Conservation (phyloP, 352 stramenopile genomes). For the Blastocystis sp. region DNA sequence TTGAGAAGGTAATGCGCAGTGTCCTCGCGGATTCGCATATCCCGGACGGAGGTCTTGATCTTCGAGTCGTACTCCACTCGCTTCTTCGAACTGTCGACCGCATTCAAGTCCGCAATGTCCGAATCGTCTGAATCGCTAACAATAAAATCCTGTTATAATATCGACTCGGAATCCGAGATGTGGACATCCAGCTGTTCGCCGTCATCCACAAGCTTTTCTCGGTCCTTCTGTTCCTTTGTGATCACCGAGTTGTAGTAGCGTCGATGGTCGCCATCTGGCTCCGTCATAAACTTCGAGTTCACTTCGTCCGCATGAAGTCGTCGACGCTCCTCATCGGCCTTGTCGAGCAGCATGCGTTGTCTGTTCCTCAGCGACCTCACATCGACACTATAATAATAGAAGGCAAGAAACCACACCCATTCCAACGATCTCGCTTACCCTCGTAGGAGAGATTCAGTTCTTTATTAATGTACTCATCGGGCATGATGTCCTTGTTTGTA, state of each 20-base stretch:
- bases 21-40: conserved; percentile 93
- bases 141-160: conserved; percentile 67
- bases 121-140: conserved; percentile 76
- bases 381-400: not conserved
- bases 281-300: conserved; percentile 31
- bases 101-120: conserved; percentile 76
- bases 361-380: not conserved
- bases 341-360: conserved; percentile 3
- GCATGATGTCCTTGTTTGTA: conserved; percentile 77
- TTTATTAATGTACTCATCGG: conserved; percentile 77
- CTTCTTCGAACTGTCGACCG: conserved; percentile 47
- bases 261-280: conserved; percentile 14
- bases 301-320: conserved; percentile 21
- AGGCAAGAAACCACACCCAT: conserved; percentile 75
- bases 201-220: conserved; percentile 62
- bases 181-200: conserved; percentile 57
- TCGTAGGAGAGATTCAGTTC: conserved; percentile 87
- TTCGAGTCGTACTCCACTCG: conserved; percentile 47
- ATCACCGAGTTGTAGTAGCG: conserved; percentile 38
- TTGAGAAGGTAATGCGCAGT: conserved; percentile 98
- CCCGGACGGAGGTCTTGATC: conserved; percentile 53
- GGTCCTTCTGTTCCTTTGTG: conserved; percentile 46
- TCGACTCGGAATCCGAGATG: conserved; percentile 66
- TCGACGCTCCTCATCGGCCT: conserved; percentile 38
- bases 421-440: conserved; percentile 91